Evolutionary conservation across 768 basidiomycete species (phyloP), one percentile per base, ranked within the genome.

Genomic region (Panus rudis): DNA sequence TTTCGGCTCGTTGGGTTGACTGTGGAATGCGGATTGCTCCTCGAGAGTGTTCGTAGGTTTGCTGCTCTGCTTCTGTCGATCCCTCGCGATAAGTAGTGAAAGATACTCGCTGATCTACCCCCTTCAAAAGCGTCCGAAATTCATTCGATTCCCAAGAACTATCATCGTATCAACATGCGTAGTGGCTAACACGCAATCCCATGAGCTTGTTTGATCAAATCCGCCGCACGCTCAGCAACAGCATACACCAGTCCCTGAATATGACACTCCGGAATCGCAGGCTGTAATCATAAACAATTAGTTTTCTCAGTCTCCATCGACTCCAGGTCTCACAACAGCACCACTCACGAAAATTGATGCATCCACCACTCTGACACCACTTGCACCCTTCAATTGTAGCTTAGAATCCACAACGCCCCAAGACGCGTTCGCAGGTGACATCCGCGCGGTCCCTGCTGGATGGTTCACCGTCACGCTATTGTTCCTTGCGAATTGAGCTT

Each of bases 191-290:
- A n/a, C n/a, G n/a, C n/a, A n/a, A n/a, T n/a, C n/a, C n/a, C n/a
- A n/a, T n/a, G n/a, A n/a, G 28, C 28, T 16, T 30, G 10, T 16
- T 47, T 47, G 40, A 47, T 42, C 11, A 47, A 12, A 17, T 42
- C 41, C 2, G 46, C 31, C 4, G 46, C 46, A 16, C 41, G 40
- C 21, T 47, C 46, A 2, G 46, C 46, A 1, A 47, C 20, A 28
- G 42, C 42, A 25, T 47, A 47, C 6, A 33, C 23, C 3, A 41
- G 41, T 5, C 24, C 47, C 11, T 37, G 24, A 2, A 42, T 43
- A 25, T 48, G 47, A 3, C 26, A 33, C 4, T 37, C 28, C 17
- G 47, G 42, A 20, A 48, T 43, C 11, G 26, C 6, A 33, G 47
- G 47, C 47, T 48, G 27, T 17, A 5, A 20, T 25, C 3, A 6